Evolutionary conservation across 2,329 filamentous ascomycete species (phyloP).

Genomic region (Rutstroemia sp.): DNA sequence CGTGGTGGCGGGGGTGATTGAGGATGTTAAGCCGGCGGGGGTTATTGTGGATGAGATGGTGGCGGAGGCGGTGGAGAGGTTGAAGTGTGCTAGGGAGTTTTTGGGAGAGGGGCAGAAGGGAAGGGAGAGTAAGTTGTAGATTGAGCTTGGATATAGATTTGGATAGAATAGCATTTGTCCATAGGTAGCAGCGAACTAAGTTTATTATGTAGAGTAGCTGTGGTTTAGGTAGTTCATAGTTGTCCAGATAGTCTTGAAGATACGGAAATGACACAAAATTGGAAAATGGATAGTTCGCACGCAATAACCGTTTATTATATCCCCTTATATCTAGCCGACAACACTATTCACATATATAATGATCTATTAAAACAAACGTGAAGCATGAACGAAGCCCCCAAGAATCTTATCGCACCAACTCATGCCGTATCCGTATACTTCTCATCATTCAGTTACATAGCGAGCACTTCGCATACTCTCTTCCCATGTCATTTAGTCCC

Average conservation of each 20-base stretch:
- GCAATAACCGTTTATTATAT: no score
- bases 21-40: constrained; percentile 69
- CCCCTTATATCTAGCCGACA: no score
- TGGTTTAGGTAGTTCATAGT: no score
- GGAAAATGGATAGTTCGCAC: no score
- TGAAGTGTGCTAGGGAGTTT: constrained; percentile 45
- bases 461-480: constrained; percentile 30
- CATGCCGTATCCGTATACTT: neutral
- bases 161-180: no score
- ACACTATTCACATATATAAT: no score
- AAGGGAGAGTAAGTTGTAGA: neutral
- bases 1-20: constrained; percentile 76
- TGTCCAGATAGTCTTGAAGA: no score
- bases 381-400: neutral
- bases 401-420: neutral
- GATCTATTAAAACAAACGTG: no score
- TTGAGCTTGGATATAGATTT: neutral
- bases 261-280: no score
- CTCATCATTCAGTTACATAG: constrained; percentile 6
- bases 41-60: constrained; percentile 93
- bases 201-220: no score
- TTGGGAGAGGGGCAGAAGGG: neutral
- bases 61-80: constrained; percentile 59
- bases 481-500: constrained; percentile 5
- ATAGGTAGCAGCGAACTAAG: no score